Evolutionary conservation across 192 early-diverging fungal species (phyloP), one percentile per base, ranked within the genome.

Genomic region (Coemansia aciculifera): DNA sequence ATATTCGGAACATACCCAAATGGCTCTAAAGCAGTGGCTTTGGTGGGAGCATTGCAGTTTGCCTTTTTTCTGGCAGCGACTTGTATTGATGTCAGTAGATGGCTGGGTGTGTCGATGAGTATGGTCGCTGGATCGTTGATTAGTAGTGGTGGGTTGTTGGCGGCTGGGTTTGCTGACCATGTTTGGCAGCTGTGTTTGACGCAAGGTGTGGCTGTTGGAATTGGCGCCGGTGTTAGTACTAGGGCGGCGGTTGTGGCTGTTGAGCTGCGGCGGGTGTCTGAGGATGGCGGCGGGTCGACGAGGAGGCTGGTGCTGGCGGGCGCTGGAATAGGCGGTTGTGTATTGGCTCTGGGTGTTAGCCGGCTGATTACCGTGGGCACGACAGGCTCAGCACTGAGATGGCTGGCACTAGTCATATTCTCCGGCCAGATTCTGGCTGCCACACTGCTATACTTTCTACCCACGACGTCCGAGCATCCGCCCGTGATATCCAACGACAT

Each of bases 111-210:
- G 1, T 44, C 51, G 1, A 27, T 21, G 12, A 32, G 27, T 2
- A 15, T 73, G 12, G 15, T 67, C 4, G 34, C 44, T 3, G 71
- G 77, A 0, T 67, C 71, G 0, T 15, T 64, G 2, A 15, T 67
- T 9, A 60, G 59, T 21, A 21, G 51, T 12, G 71, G 77, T 15
- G 77, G 77, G 3, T 23, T 79, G 32, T 37, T 79, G 42, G 57
- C 65, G 1, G 64, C 77, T 3, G 56, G 68, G 27, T 89, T 85
- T 69, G 69, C 85, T 0, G 82, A 69, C 7, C 23, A 73, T n/a
- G 21, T 89, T 0, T 91, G 89, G 89, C 86, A 89, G 21, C 64
- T 89, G 36, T 89, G 86, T 31, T 61, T 91, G 43, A 56, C 86
- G 2, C 88, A 91, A 49, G 88, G 88, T 19, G 49, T 86, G 15